phyloP scores from a whole-genome alignment of 768 basidiomycete species.

The Mycena venus region DNA sequence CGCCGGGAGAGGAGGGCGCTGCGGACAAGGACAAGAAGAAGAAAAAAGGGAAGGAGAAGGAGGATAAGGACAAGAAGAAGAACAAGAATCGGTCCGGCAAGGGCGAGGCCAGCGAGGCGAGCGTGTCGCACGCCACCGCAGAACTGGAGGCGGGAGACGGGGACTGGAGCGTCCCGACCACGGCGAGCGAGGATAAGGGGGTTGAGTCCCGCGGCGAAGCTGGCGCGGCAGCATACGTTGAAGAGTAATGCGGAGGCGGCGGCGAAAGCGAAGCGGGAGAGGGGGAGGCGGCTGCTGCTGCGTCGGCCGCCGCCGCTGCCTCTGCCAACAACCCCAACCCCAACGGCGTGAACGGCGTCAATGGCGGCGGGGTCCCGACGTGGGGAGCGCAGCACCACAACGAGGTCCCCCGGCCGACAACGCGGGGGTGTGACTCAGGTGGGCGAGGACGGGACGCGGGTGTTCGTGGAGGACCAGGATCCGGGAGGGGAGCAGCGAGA shows the following conservation, averaged over 20 bases:
- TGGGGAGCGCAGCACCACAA: conserved; percentile 91
- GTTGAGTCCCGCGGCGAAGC: conserved; percentile 89
- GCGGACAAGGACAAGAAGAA: conserved; percentile 70
- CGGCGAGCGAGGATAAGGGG: conserved; percentile 66
- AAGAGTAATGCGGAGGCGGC: conserved; percentile 88
- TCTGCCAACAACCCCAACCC: conserved; percentile 36
- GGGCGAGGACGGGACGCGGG: conserved; percentile 75
- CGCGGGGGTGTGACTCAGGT: conserved; percentile 55
- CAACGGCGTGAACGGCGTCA: conserved; percentile 39
- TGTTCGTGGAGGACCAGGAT: conserved; percentile 81
- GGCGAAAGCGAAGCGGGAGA: conserved; percentile 71
- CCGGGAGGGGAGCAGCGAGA: too few species aligned
- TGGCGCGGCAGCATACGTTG: conserved; percentile 92
- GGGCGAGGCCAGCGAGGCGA: conserved; percentile 74
- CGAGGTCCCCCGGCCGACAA: conserved; percentile 59
- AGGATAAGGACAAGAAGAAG: conserved; percentile 59
- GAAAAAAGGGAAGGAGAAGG: conserved; percentile 75
- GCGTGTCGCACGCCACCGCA: conserved; percentile 85
- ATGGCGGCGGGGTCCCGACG: conserved; percentile 64
- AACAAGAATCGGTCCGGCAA: conserved; percentile 67
- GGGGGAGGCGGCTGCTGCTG: conserved; percentile 69
- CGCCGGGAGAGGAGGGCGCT: conserved; percentile 51
- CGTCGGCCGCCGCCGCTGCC: conserved; percentile 55
- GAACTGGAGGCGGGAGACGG: conserved; percentile 83
- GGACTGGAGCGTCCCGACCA: conserved; percentile 74